Conservation (phyloP, 306 rosid genomes). For the Lathyrus sativus region DNA sequence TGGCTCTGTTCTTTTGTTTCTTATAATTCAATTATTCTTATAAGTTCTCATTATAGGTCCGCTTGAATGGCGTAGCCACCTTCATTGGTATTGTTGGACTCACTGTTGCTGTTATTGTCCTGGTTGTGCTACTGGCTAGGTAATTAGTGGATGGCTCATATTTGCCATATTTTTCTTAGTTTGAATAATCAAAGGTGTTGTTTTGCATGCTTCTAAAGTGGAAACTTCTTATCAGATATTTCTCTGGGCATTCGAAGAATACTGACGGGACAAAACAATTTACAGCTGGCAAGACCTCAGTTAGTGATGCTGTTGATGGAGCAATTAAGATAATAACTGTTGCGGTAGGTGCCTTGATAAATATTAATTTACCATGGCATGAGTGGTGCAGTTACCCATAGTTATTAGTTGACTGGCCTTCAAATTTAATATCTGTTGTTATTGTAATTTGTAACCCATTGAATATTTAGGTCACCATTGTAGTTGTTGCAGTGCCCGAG, state of each 20-base stretch:
- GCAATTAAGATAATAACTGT: slow-evolving; percentile 90
- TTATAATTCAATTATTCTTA: slow-evolving; percentile 27
- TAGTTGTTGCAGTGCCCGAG: slow-evolving; percentile 99
- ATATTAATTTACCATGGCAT: slow-evolving; percentile 1
- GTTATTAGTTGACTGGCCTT: slow-evolving; percentile 19
- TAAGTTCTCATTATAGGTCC: slow-evolving; percentile 61
- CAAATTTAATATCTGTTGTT: slow-evolving; percentile 9
- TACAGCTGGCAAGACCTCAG: slow-evolving; percentile 65
- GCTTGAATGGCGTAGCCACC: slow-evolving; percentile 96
- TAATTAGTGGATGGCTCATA: slow-evolving; percentile 35
- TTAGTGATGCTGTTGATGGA: slow-evolving; percentile 74
- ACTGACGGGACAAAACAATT: slow-evolving; percentile 54
- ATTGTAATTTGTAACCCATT: slow-evolving; percentile 31
- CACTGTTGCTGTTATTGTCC: slow-evolving; percentile 73
- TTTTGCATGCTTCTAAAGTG: slow-evolving; percentile 33
- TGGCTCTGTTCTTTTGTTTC: slow-evolving; percentile 1
- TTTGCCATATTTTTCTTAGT: slow-evolving; percentile 27
- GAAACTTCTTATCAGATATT: slow-evolving; percentile 61
- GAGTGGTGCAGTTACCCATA: slow-evolving; percentile 21
- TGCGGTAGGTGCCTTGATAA: slow-evolving; percentile 66
- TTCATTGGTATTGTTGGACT: slow-evolving; percentile 94
- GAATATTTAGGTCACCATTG: slow-evolving; percentile 83
- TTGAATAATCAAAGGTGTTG: slow-evolving; percentile 7
- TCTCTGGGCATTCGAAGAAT: slow-evolving; percentile 77
- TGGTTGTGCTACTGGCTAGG: slow-evolving; percentile 82